Evolutionary conservation across 1,284 basidiomycete species (phyloP).

Genomic region (Trametes pubescens): DNA sequence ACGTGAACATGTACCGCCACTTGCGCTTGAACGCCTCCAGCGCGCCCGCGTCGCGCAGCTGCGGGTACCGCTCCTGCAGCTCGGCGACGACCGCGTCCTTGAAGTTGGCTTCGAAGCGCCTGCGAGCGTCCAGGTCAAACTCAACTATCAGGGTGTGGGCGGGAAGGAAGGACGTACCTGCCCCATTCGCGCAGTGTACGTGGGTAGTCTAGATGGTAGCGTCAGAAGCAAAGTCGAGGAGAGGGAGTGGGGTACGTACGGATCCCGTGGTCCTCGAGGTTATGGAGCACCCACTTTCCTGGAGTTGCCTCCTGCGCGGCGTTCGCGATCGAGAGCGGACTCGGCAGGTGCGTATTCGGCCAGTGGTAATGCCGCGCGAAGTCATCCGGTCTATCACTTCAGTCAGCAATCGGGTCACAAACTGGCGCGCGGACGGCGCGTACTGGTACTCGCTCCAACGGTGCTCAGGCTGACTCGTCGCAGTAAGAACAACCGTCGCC

Average conservation of each 20-base stretch:
- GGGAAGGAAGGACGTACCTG: conserved; percentile 5
- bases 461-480: conserved; percentile 84
- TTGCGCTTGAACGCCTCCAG: conserved; percentile 41
- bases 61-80: conserved; percentile 27
- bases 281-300: conserved; percentile 77
- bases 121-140: background rate
- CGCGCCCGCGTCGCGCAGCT: conserved; percentile 27
- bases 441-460: conserved; percentile 70
- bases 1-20: conserved; percentile 42
- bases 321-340: conserved; percentile 72
- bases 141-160: too few relatives aligned
- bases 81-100: conserved; percentile 28
- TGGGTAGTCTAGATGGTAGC: conserved; percentile 68
- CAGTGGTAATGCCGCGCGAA: conserved; percentile 91
- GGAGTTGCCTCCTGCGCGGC: conserved; percentile 67
- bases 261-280: conserved; percentile 81
- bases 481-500: conserved; percentile 76
- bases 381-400: conserved; percentile 65
- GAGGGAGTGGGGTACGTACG: conserved; percentile 51
- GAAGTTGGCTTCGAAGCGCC: conserved; percentile 39
- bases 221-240: background rate
- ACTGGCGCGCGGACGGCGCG: conserved; percentile 37
- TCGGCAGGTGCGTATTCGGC: conserved; percentile 87
- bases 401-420: background rate
- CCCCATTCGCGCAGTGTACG: conserved; percentile 87